These are phyloP conservation scores for Wickerhamomyces pijperi DNA, from an alignment of 805 yeast species.

Conservation along the genomic window DNA sequence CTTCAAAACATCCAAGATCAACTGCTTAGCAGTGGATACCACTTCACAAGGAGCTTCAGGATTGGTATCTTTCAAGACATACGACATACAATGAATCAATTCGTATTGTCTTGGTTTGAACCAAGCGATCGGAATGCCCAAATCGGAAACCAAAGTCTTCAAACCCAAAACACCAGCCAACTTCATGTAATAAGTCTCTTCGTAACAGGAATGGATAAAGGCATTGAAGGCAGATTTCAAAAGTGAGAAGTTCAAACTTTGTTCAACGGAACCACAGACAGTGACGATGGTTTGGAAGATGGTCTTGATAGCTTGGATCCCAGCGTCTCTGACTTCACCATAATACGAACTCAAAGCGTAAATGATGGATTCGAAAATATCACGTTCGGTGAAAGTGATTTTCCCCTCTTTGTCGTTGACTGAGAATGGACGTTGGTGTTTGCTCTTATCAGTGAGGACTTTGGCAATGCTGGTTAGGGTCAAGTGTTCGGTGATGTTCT, in stretches of 20 bases:
- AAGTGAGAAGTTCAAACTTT: conserved; percentile 62
- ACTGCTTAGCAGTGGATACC: conserved; percentile 54
- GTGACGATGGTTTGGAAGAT: conserved; percentile 51
- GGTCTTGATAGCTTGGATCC: conserved; percentile 50
- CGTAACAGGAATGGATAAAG: conserved; percentile 86
- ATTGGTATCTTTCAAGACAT: conserved; percentile 84
- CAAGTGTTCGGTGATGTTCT: conserved; percentile 66
- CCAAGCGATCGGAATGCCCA: conserved; percentile 60
- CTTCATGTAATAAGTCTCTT: conserved; percentile 76
- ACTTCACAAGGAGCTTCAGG: conserved; percentile 79
- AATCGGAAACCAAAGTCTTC: conserved; percentile 56
- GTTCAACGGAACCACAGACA: conserved; percentile 57
- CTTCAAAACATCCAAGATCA: conserved; percentile 52
- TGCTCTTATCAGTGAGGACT: conserved; percentile 56
- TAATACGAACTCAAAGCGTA: conserved; percentile 74
- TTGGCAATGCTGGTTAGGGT: conserved; percentile 69
- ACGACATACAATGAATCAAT: conserved; percentile 74
- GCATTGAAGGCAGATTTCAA: conserved; percentile 67
- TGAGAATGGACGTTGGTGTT: conserved; percentile 58
- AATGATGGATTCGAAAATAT: conserved; percentile 64
- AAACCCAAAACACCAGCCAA: conserved; percentile 86
- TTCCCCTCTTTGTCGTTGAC: conserved; percentile 74
- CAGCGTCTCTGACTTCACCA: conserved; percentile 58
- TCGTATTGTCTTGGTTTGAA: conserved; percentile 73
- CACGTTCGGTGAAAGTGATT: conserved; percentile 54